Evolutionary conservation across 495 filamentous ascomycete species (phyloP), one percentile per base, ranked within the genome.

Genomic region (Penicillium antarcticum): DNA sequence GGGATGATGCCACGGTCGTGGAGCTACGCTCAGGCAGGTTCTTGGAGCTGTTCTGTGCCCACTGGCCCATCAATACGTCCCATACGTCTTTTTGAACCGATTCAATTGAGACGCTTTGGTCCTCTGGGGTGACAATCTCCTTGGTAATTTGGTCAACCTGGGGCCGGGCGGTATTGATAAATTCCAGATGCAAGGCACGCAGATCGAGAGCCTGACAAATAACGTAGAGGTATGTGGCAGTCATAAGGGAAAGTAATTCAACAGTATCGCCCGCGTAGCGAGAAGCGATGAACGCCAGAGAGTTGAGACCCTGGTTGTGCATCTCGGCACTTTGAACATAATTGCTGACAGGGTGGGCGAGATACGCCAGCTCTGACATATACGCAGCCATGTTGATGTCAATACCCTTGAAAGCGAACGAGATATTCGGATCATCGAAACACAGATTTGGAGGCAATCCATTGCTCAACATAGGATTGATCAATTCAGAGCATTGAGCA

Each of bases 371-470:
- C 56, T 87, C 84, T 5, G 80, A 74, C 66, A 80, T 76, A 53
- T 84, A 84, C 0, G 82, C 72, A 0, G 84, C 79, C 72, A 84
- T 82, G 52, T 77, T 83, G 57, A 86, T 78, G 49, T 87, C 84
- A 6, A 83, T 71, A 0, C 80, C 81, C 57, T 86, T 87, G 57
- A 77, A 66, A 0, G 76, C 77, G 48, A 79, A 87, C n/a, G 69
- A 76, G 6, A 66, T 42, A 36, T 70, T 79, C 0, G 82, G 78
- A 16, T 83, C 76, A 53, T 84, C 81, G 10, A 67, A 61, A 10
- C 68, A 67, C 0, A 87, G 71, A 53, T 87, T 86, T 1, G 82
- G 69, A 4, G 80, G 73, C 5, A 87, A 67, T 1, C 81, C 82
- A 43, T 80, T 76, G 63, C 72, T 84, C n/a, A 75, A 69, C 6